Evolutionary conservation across 441 rosid genomes (phyloP), one percentile per base, ranked within the genome.

Genomic region (Pelargonium cotyledonis): DNA sequence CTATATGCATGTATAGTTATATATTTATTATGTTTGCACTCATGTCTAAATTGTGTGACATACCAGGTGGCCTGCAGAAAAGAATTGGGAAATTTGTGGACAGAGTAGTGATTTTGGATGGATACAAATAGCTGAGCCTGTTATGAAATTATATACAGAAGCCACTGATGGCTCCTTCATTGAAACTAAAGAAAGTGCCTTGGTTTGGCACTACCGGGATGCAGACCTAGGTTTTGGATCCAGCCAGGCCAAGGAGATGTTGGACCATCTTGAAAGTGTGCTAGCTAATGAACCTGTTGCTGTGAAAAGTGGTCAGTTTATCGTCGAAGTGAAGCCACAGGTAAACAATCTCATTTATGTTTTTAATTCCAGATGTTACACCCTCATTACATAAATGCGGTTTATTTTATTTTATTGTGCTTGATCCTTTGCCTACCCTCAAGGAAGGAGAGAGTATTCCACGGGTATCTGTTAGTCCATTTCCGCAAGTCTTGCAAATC

Each of bases 311-410:
- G 93, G 93, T 70, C 91, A 86, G 72, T 82, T 40, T 73, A 88
- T 86, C 19, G 88, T 88, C 64, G 93, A 88, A 88, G 93, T 88
- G 44, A 88, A 88, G 78, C 89, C 89, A 10, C 93, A 86, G 89
- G 93, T 88, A 78, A 9, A n/a, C 21, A 49, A 41, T 69, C 46
- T 57, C 15, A 35, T 64, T 47, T 5, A 4, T 6, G 29, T 63
- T 66, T 35, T 18, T 11, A 66, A 44, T 63, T 53, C 40, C 55
- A 8, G 41, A 31, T 67, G 14, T 11, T 11, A 23, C 26, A 23
- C 26, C 26, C 26, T 23, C 2, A 23, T 23, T 23, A 23, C 0
- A 23, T 23, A 2, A 23, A 23, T 23, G 26, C 26, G 26, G 0
- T 23, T 23, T 23, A 23, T 23, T 23, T 23, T 23, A 0, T 23